Evolutionary conservation across 1,139 yeast genomes (phyloP), one percentile per base, ranked within the genome.

Genomic region (Pneumocystis jirovecii): DNA sequence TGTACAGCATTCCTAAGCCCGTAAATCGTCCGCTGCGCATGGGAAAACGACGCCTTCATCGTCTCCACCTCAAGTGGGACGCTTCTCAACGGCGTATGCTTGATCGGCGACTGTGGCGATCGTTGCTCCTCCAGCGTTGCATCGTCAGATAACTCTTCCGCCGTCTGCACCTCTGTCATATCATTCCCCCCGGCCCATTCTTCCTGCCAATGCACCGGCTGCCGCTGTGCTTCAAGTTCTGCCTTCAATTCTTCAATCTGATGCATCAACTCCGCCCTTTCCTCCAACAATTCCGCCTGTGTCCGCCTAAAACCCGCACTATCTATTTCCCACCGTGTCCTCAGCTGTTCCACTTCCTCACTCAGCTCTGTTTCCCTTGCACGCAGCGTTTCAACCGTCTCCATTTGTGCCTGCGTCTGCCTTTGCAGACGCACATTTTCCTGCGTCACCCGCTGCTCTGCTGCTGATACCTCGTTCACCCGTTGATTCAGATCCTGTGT

Each of bases 41-140:
- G 88, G 37, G 79, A 79, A 70, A 89, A 78, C 17, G 88, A 85
- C 0, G 88, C 82, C 69, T 82, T 80, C 70, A 87, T 77, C 0
- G 91, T 85, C 71, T 88, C 91, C 6, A 82, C 77, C 72, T 87
- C 91, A 62, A 86, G 76, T 19, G 80, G 83, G 1, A 81, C 76
- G 68, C 82, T 79, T 63, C 80, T 78, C 0, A 82, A 78, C 40
- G 85, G 82, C 0, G 80, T 73, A 1, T 77, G 76, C 65, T 77
- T 77, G 25, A 78, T 75, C 1, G 83, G 82, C 0, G 83, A 78
- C 12, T 69, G 61, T 1, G 77, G 75, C 5, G 79, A 79, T 29
- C 77, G 76, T 7, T 65, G 62, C 68, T 72, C 69, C 12, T 70
- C 69, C 39, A 72, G 70, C 34, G 34, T 31, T 15, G 67, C 70